Base-by-base conservation (phyloP, 2,329 filamentous ascomycete species). In the Ophiostoma ulmi region DNA sequence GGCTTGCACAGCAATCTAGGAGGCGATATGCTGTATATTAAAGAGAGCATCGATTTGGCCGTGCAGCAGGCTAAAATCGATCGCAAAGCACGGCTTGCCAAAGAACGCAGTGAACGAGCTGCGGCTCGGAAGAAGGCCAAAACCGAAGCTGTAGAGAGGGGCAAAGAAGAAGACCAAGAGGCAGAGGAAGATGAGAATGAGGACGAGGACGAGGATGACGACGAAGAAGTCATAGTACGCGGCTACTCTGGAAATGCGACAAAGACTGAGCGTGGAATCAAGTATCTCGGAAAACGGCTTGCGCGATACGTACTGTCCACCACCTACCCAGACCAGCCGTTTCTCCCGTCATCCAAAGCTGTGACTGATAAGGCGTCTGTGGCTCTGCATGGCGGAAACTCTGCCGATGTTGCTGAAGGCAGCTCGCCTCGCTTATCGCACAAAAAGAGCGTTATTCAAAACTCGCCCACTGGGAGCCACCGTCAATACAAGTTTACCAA, bases 1-100 rank as follows among this genome's bases (percentile, higher is more conserved):
- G 95, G 95, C 0, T 80, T 99, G 73, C 95, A 99, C 79, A 97
- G 94, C 80, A 99, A 99, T 78, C 84, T 97, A 14, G 93, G 95
- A 5, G 91, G 93, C 31, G 95, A 99, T 78, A 97, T 99, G 95
- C 83, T 99, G 26, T 99, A 92, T 78, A 81, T 99, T 78, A 99
- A 99, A 78, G 95, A 99, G 80, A 97, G 93, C 79, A 98, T 99
- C 73, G 95, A 99, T 80, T 88, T 89, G 38, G 89, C 92, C 2
- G 90, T 90, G 4, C 90, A 84, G 75, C 88, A 94, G 77, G 90
- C 92, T 38, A 89, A 90, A 75, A 81, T 88, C 68, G 90, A 92
- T 78, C 87, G 89, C 52, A 89, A 85, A 77, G 84, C 82, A 68
- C 84, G 91, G 71, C 87, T 84, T 75, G 83, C 82, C 70, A 83